Conservation (phyloP, 176 grass and related monocot genomes). For the Oryza coarctata region DNA sequence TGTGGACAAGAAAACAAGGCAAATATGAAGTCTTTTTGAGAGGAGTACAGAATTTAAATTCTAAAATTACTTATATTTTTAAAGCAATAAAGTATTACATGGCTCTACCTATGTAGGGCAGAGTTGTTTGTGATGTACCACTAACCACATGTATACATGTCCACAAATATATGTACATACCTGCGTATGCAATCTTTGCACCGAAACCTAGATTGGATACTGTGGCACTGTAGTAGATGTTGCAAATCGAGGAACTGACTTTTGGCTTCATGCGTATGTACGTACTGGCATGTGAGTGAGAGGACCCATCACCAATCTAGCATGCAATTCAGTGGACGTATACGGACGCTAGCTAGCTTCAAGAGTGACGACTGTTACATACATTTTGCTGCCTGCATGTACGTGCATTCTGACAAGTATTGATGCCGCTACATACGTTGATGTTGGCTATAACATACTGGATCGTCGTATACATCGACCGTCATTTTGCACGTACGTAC, state of each 20-base stretch:
- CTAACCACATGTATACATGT: no score
- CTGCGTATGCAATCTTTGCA: neutral
- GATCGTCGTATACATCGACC: neutral
- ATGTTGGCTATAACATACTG: neutral
- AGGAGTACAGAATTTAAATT: no score
- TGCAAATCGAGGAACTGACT: neutral
- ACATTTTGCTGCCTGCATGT: conserved; percentile 5
- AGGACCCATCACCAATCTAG: neutral
- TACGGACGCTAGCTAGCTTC: neutral
- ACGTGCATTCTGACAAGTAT: neutral
- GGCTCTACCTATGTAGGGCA: no score
- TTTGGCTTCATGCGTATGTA: neutral
- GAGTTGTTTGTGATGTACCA: no score
- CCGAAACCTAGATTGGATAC: neutral
- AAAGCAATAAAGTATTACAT: neutral
- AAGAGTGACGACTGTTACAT: conserved; percentile 5
- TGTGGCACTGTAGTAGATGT: neutral
- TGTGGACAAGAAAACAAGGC: no score
- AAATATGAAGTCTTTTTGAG: no score
- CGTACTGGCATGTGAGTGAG: conserved; percentile 10
- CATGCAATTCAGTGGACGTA: neutral
- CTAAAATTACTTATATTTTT: no score
- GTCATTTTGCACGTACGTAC: neutral
- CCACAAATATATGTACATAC: no score
- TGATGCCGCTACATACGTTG: neutral